Conservation (phyloP, 2,329 filamentous ascomycete genomes). For the Neopestalotiopsis clavispora region DNA sequence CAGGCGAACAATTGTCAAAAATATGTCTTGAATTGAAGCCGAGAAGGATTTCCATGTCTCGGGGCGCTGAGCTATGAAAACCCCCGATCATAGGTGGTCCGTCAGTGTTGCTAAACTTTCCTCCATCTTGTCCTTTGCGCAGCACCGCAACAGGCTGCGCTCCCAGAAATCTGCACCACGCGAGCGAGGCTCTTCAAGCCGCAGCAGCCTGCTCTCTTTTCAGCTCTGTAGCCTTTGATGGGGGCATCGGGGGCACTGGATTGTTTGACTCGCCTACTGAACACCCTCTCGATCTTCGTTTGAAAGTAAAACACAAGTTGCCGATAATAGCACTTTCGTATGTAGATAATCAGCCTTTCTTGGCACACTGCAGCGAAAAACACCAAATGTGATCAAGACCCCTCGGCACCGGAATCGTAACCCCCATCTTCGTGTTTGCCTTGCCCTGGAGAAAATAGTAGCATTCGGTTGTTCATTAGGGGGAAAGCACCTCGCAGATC, state of each 20-base stretch:
- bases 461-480: no score
- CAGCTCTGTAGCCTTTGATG: not conserved
- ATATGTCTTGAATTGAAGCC: no score
- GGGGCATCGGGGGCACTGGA: not conserved
- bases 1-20: no score
- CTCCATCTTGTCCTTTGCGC: not conserved
- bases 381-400: not conserved
- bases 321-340: no score
- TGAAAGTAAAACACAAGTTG: no score
- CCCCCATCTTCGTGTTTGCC: not conserved
- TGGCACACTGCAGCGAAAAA: not conserved
- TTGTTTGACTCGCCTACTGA: not conserved
- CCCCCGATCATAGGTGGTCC: not conserved
- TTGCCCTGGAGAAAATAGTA: no score
- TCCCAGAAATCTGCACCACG: not conserved
- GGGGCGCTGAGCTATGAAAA: not conserved
- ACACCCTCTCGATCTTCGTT: no score
- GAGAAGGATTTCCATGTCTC: no score
- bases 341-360: not conserved
- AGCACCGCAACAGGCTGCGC: not conserved
- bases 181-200: not conserved
- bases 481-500: not conserved
- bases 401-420: not conserved
- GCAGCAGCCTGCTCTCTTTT: not conserved
- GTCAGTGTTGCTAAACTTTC: not conserved